These are phyloP conservation scores for Xerocomus spinulosus DNA, from an alignment of 768 basidiomycete species.

Conservation along the genomic window DNA sequence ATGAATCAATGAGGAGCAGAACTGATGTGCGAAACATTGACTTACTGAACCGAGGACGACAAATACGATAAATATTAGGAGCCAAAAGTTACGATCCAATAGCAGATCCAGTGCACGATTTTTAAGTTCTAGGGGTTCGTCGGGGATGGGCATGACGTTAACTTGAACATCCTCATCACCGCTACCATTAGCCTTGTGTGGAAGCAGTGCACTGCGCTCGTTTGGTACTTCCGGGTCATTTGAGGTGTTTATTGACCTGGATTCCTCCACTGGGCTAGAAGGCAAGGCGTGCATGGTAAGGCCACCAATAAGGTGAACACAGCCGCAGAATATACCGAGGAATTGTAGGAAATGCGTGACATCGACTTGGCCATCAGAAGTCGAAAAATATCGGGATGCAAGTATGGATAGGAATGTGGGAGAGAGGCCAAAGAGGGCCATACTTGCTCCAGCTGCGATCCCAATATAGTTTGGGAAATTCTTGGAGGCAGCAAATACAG, in stretches of 20 bases:
- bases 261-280: conserved; percentile 7
- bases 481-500: conserved; percentile 71
- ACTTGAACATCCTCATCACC: conserved; percentile 13
- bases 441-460: conserved; percentile 58
- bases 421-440: conserved; percentile 78
- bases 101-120: conserved; percentile 42
- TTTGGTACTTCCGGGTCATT: conserved; percentile 19
- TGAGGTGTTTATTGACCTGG: not conserved
- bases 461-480: conserved; percentile 63
- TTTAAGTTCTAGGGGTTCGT: conserved; percentile 14
- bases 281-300: conserved; percentile 35
- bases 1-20: not conserved
- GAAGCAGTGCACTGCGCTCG: conserved; percentile 31
- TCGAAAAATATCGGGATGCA: conserved; percentile 59
- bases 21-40: conserved; percentile 9
- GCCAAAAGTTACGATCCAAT: conserved; percentile 59
- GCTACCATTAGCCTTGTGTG: conserved; percentile 18
- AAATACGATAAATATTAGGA: conserved; percentile 47
- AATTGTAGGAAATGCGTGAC: conserved; percentile 52
- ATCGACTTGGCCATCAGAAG: conserved; percentile 39
- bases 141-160: conserved; percentile 21
- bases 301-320: conserved; percentile 52
- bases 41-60: conserved; percentile 67
- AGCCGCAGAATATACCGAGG: conserved; percentile 50
- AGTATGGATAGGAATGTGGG: conserved; percentile 67